These are phyloP conservation scores for Rosa hybrid DNA, from an alignment of 331 rosid species.

Conservation along the genomic window DNA sequence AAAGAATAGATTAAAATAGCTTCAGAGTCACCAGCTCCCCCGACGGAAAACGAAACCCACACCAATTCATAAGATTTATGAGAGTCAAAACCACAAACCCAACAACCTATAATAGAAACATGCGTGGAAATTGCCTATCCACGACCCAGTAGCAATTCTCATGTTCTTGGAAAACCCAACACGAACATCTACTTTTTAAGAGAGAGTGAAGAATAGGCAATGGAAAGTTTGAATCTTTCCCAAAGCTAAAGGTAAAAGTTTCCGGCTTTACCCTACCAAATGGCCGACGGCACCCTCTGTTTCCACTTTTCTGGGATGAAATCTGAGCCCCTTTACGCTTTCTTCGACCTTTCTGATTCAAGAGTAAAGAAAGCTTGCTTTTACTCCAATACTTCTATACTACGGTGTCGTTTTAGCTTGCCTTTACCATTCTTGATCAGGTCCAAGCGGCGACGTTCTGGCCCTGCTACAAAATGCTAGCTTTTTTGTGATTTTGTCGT, in stretches of 20 bases:
- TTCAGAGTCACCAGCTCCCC: no score
- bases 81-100: no score
- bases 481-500: background rate
- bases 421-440: background rate
- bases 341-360: background rate
- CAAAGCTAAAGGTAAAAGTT: background rate
- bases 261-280: background rate
- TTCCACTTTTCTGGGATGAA: background rate
- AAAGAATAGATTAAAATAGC: no score
- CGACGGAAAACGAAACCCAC: no score
- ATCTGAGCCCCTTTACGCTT: background rate
- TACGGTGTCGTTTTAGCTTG: background rate
- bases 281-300: background rate
- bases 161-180: no score
- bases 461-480: background rate
- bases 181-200: no score
- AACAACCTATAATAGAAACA: no score
- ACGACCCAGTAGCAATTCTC: no score
- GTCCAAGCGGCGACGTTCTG: background rate
- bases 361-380: background rate
- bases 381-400: background rate
- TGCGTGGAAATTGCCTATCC: no score
- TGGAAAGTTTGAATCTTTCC: background rate
- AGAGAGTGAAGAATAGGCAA: background rate
- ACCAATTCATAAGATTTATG: no score